Base-by-base conservation (phyloP, 805 yeast genomes). In the Teunomyces tritomae region DNA sequence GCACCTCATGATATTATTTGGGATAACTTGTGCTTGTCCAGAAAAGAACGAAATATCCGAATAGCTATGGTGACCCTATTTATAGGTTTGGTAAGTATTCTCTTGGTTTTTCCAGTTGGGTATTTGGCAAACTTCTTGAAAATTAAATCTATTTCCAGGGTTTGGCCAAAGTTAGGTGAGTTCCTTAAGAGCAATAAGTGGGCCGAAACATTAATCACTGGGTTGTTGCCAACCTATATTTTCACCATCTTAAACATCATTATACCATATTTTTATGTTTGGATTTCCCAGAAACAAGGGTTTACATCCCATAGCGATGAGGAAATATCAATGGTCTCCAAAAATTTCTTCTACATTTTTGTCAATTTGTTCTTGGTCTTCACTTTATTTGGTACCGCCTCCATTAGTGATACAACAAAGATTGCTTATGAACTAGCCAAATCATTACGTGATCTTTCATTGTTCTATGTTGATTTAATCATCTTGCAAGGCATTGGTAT, bases 1-100 rank as follows among this genome's bases (percentile, higher is more conserved):
- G 96, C 98, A 1, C 98, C 98, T 3, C 92, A 87, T 58, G 99
- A 92, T 63, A 86, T 92, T 20, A 83, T 89, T 35, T 92, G 99
- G 99, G 87, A 83, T 48, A 89, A 91, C 59, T 80, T 89, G 30
- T 91, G 95, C 56, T 70, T 91, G 59, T 83, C 95, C 0, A 75
- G 96, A 47, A 75, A 73, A 46, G 91, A 88, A 56, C 73, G 97
- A 49, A 68, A 86, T 40, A 54, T 82, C 13, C 81, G 90, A 52
- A 76, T 80, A 8, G 83, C 85, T 54, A 50, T 77, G 6, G 84
- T 89, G 26, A 85, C 94, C 1, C 52, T 83, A 2, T 61, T 85
- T 35, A 87, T 88, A 36, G 85, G 88, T 5, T 53, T 87, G 0
- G 61, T 86, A 4, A 85, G 94, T 47, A 78, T 89, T 6, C 78